These are phyloP conservation scores for Cryptosporidium sp. DNA, from an alignment of 169 alveolate genomes.

Conservation along the genomic window DNA sequence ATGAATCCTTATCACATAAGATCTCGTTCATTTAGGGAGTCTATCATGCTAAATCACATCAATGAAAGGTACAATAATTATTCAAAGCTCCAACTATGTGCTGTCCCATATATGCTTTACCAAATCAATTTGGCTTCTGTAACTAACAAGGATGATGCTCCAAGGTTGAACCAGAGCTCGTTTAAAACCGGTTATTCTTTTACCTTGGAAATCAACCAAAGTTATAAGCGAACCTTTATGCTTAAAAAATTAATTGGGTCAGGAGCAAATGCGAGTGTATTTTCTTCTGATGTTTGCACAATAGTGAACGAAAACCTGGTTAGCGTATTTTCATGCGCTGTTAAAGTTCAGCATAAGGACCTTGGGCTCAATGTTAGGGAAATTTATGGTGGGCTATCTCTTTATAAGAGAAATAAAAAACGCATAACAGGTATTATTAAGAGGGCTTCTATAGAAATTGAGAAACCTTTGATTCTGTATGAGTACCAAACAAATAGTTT, in stretches of 20 bases:
- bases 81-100: slow-evolving; percentile 2
- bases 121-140: slow-evolving; percentile 19
- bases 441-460: background rate
- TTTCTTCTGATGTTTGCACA: slow-evolving; percentile 67
- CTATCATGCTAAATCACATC: slow-evolving; percentile 41
- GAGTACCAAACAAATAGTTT: background rate
- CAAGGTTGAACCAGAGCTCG: slow-evolving; percentile 12
- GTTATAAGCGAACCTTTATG: slow-evolving; percentile 28
- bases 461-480: background rate
- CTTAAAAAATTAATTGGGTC: slow-evolving; percentile 54
- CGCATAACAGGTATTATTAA: background rate
- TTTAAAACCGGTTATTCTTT: slow-evolving; percentile 59
- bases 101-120: slow-evolving; percentile 44
- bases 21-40: slow-evolving; percentile 73
- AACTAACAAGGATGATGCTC: slow-evolving; percentile 21
- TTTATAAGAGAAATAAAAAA: slow-evolving; percentile 53
- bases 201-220: slow-evolving; percentile 26
- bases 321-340: slow-evolving; percentile 42
- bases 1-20: slow-evolving; percentile 54
- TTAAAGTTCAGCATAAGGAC: slow-evolving; percentile 61
- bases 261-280: slow-evolving; percentile 76
- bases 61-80: slow-evolving; percentile 51
- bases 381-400: slow-evolving; percentile 40
- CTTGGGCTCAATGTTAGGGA: slow-evolving; percentile 68
- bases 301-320: slow-evolving; percentile 22